Evolutionary conservation across 345 rosid species (phyloP), one percentile per base, ranked within the genome.

Genomic region (Melaleuca quinquenervia): DNA sequence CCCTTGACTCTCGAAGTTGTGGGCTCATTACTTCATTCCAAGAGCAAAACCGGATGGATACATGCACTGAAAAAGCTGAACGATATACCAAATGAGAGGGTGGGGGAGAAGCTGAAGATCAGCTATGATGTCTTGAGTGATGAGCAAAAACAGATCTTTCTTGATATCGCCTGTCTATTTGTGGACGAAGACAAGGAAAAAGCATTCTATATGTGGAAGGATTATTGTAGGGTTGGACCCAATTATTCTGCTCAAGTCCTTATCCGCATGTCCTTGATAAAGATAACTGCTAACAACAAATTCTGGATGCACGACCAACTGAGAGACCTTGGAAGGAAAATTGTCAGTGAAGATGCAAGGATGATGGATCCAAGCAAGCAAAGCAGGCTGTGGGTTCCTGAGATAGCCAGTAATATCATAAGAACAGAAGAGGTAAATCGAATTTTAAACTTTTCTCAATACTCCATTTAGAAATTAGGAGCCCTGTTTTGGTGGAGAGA

Each of bases 261-360:
- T 62, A 41, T 27, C 5, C 4, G 1, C 75, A 27, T 27, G 75
- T 62, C 75, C 5, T 62, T 62, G 75, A 62, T 62, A 62, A 62
- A 62, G 41, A 62, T 62, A 14, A 62, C 75, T 3, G 6, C 27
- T 8, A 41, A 62, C 32, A 62, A 62, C 75, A 62, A 62, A 14
- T 62, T 27, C 6, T 62, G 21, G 75, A 62, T 62, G 75, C 75
- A 62, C 0, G 41, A 62, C 14, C 75, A 62, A 62, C 2, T 62
- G 3, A 62, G 41, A 29, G 16, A 27, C 7, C 75, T 27, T 0
- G 75, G 41, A 1, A 29, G 75, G 41, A 3, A 62, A 7, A 62
- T 62, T 0, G 21, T 62, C 2, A 1, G 5, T 62, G 75, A 10
- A 58, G 12, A n/a, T 13, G n/a, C 0, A 1, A n/a, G 70, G 32